Evolutionary conservation across 148 eudicot genomes (phyloP).

Genomic region (Persicaria tinctoria): DNA sequence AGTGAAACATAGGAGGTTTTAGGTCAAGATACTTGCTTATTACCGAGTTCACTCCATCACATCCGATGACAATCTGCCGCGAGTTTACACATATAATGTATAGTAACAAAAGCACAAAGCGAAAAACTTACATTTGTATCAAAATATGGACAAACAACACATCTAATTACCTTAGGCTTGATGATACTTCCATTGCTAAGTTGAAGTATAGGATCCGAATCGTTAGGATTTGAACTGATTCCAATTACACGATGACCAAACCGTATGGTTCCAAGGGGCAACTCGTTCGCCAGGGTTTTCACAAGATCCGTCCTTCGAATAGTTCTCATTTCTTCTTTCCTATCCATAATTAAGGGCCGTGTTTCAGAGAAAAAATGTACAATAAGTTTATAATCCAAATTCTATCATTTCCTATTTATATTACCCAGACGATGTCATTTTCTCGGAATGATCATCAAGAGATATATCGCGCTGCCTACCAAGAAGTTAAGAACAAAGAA

Average conservation of each 20-base stretch:
- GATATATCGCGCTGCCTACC: conserved; percentile 8
- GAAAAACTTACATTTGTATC: background rate
- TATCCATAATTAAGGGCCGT: background rate
- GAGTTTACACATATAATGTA: background rate
- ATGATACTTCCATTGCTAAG: conserved; percentile 31
- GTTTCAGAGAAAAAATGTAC: background rate
- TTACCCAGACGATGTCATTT: conserved; percentile 4
- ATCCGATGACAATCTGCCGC: conserved; percentile 40
- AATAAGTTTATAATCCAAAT: background rate
- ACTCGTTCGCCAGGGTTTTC: conserved; percentile 33
- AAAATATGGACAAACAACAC: background rate
- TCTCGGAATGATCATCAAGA: background rate
- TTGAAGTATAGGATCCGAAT: conserved; percentile 24
- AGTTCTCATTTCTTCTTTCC: conserved; percentile 22
- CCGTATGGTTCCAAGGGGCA: conserved; percentile 34
- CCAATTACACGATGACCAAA: conserved; percentile 35
- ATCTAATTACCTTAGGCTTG: conserved; percentile 33
- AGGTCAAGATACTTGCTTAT: conserved; percentile 36
- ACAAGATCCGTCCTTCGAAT: conserved; percentile 38
- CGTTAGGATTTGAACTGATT: conserved; percentile 20
- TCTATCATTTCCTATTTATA: background rate
- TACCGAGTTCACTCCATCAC: conserved; percentile 49
- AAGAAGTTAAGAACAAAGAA: background rate
- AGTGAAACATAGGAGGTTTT: conserved; percentile 13
- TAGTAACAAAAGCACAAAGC: background rate